A percentile compares a stretch with the other conserved stretches of the same genome.
phyloP scores from a whole-genome alignment of 73 alveolate species.

The Tetrahymena borealis region DNA sequence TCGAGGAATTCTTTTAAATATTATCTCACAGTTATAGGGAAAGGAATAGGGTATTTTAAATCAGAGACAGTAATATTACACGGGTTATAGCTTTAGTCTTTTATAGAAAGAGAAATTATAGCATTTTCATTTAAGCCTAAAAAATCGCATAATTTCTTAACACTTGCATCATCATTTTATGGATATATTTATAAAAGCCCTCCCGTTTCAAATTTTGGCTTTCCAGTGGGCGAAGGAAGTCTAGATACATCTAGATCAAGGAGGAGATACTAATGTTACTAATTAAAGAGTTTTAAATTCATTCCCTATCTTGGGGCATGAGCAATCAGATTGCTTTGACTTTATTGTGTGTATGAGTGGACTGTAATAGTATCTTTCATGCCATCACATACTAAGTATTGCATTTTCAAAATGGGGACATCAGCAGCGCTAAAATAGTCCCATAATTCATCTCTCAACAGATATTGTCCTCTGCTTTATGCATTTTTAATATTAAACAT shows the following conservation, averaged over 20 bases:
- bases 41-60: background rate
- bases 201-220: background rate
- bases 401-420: background rate
- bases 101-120: background rate
- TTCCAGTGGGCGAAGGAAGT: background rate
- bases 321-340: background rate
- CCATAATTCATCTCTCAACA: background rate
- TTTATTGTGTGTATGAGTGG: background rate
- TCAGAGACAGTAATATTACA: background rate
- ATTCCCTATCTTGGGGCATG: background rate
- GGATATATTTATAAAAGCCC: background rate
- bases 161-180: background rate
- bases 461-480: background rate
- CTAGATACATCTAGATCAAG: background rate
- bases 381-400: background rate
- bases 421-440: background rate
- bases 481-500: background rate
- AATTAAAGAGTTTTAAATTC: background rate
- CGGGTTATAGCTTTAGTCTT: background rate
- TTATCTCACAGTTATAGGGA: background rate
- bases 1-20: background rate
- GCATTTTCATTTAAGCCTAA: background rate
- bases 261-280: background rate
- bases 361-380: background rate
- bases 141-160: background rate